These are phyloP conservation scores for Neopestalotiopsis sp. DNA, from an alignment of 2,329 filamentous ascomycete genomes.

Conservation along the genomic window DNA sequence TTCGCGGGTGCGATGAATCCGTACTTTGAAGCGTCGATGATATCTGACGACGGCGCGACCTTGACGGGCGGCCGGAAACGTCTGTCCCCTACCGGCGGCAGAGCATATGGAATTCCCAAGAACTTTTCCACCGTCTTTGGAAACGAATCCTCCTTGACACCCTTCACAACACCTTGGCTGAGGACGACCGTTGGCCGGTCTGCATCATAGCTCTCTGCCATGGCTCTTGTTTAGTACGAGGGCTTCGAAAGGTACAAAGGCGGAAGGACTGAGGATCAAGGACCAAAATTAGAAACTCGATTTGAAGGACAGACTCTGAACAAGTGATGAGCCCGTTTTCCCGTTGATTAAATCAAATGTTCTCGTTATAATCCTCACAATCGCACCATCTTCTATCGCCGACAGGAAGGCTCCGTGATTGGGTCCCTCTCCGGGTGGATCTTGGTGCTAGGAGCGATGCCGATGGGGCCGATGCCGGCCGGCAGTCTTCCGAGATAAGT, in stretches of 20 bases:
- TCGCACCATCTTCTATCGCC: constrained; percentile 1
- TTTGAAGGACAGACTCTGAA: not conserved
- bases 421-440: not conserved
- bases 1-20: constrained; percentile 29
- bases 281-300: not conserved
- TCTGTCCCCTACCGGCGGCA: constrained; percentile 49
- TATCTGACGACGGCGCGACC: constrained; percentile 31
- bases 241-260: not conserved
- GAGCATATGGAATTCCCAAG: constrained; percentile 53
- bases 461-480: not conserved
- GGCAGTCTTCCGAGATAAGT: not conserved
- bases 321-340: not conserved
- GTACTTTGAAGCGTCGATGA: constrained; percentile 29
- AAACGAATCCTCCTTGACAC: constrained; percentile 24
- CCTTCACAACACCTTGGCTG: constrained; percentile 29
- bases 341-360: not conserved
- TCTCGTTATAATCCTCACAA: not conserved
- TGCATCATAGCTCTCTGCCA: not conserved
- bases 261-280: not conserved
- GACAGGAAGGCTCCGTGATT: not conserved
- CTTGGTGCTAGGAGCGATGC: not conserved
- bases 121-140: constrained; percentile 44
- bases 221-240: not conserved
- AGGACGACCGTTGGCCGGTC: constrained; percentile 23
- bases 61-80: constrained; percentile 46